Percentiles rank a stretch among this genome's conserved stretches.
Conservation (phyloP, 2,329 filamentous ascomycete species). For the Cladobotryum protrusum region DNA sequence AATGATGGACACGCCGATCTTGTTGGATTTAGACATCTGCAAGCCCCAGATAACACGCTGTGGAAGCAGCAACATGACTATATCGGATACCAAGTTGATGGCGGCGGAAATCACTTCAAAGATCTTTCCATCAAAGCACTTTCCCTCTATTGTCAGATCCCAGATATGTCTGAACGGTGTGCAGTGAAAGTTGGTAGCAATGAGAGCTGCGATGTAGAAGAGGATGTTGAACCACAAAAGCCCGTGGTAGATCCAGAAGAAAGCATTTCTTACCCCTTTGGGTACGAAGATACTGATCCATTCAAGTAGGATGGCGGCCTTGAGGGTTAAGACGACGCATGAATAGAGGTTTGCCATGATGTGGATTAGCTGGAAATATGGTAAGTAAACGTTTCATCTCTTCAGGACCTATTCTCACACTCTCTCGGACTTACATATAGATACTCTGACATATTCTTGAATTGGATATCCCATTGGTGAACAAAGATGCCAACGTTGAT, state of each 20-base stretch:
- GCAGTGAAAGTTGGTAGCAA: conserved; percentile 20
- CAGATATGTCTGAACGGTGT: conserved; percentile 21
- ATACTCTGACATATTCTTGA: background rate
- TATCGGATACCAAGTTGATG: conserved; percentile 22
- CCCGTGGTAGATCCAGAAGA: conserved; percentile 18
- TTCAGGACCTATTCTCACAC: no score
- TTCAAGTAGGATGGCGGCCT: conserved; percentile 13
- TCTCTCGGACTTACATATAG: background rate
- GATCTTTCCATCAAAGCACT: conserved; percentile 16
- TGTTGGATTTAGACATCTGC: conserved; percentile 21
- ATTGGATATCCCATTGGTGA: background rate
- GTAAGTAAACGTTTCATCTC: background rate
- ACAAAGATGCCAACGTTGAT: background rate
- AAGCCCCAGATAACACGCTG: conserved; percentile 23
- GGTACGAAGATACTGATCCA: conserved; percentile 13
- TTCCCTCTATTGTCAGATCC: conserved; percentile 19
- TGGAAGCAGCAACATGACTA: conserved; percentile 23
- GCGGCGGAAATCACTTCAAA: conserved; percentile 17
- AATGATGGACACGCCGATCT: conserved; percentile 23
- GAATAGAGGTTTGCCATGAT: background rate
- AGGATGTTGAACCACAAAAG: conserved; percentile 17
- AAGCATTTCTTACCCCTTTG: conserved; percentile 11
- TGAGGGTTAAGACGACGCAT: conserved; percentile 6
- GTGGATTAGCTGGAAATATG: background rate
- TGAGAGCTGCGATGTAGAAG: conserved; percentile 15